A percentile compares a stretch with the other conserved stretches of the same genome.
phyloP scores from a whole-genome alignment of 2,329 filamentous ascomycete species.

The Apiospora hydei region DNA sequence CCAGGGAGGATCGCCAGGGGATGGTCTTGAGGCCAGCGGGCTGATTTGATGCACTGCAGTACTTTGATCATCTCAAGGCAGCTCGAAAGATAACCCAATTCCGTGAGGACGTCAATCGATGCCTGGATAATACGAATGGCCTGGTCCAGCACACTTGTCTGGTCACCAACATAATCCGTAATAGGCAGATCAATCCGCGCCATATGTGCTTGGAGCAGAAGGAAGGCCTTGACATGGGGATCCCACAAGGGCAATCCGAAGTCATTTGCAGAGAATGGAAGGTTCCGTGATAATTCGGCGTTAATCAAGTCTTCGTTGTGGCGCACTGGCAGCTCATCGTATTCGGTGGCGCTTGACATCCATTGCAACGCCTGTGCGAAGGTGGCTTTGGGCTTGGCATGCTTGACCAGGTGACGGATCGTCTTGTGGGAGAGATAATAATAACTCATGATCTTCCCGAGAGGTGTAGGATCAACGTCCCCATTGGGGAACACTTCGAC shows the following conservation, averaged over 20 bases:
- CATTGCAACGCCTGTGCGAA: constrained; percentile 87
- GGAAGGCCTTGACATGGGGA: constrained; percentile 94
- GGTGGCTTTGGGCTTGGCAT: constrained; percentile 76
- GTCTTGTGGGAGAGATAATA: constrained; percentile 98
- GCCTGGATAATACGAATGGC: constrained; percentile 97
- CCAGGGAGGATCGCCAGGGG: constrained; percentile 82
- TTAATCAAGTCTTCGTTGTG: constrained; percentile 99
- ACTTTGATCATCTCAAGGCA: constrained; percentile 83
- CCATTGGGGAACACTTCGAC: constrained; percentile 84
- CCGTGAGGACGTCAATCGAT: constrained; percentile 90
- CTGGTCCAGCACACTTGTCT: constrained; percentile 89
- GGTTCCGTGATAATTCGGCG: constrained; percentile 81
- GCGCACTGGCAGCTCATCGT: constrained; percentile 95
- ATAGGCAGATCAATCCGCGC: constrained; percentile 92
- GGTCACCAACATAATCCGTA: constrained; percentile 95
- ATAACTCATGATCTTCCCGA: constrained; percentile 99
- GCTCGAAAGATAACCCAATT: constrained; percentile 82
- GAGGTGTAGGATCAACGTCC: constrained; percentile 85
- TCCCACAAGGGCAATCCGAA: constrained; percentile 95
- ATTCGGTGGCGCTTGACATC: constrained; percentile 94
- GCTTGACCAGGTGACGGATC: constrained; percentile 80
- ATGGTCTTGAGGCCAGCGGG: constrained; percentile 86
- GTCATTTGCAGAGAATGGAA: constrained; percentile 67
- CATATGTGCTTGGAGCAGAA: constrained; percentile 95
- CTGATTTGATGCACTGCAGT: constrained; percentile 91